Evolutionary conservation across 192 early-diverging fungal genomes (phyloP).

Genomic region (Pecoramyces ruminantium): DNA sequence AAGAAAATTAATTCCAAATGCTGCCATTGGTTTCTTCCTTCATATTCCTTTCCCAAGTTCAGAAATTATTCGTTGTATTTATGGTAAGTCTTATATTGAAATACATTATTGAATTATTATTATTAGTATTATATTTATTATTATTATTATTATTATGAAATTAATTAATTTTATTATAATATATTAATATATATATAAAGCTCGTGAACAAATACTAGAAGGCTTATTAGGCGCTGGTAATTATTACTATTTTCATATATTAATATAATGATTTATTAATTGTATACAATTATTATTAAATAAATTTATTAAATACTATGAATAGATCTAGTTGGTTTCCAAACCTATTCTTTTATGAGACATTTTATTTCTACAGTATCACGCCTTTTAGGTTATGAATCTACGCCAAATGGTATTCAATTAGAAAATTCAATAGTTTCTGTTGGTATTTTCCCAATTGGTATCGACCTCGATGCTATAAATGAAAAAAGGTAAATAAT

Average conservation of each 20-base stretch:
- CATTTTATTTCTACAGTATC: slow-evolving; percentile 41
- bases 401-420: slow-evolving; percentile 30
- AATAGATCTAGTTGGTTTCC: not conserved
- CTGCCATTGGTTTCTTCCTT: slow-evolving; percentile 87
- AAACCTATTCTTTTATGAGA: slow-evolving; percentile 34
- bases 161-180: too few relatives aligned
- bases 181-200: too few relatives aligned
- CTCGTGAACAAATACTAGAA: slow-evolving; percentile 24
- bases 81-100: slow-evolving; percentile 36
- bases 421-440: slow-evolving; percentile 23
- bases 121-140: too few relatives aligned
- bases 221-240: slow-evolving; percentile 22
- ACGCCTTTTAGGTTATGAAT: slow-evolving; percentile 27
- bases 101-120: too few relatives aligned
- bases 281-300: not conserved
- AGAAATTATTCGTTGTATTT: slow-evolving; percentile 84
- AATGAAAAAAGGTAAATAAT: slow-evolving; percentile 37
- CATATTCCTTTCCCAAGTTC: slow-evolving; percentile 94
- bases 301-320: too few relatives aligned
- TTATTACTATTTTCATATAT: not conserved
- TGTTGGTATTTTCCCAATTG: slow-evolving; percentile 37
- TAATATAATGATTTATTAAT: not conserved
- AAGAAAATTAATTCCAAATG: slow-evolving; percentile 60
- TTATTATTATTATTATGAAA: too few relatives aligned
- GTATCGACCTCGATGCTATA: slow-evolving; percentile 37